phyloP scores from a whole-genome alignment of 2,329 filamentous ascomycete species.

The Clonostachys byssicola region DNA sequence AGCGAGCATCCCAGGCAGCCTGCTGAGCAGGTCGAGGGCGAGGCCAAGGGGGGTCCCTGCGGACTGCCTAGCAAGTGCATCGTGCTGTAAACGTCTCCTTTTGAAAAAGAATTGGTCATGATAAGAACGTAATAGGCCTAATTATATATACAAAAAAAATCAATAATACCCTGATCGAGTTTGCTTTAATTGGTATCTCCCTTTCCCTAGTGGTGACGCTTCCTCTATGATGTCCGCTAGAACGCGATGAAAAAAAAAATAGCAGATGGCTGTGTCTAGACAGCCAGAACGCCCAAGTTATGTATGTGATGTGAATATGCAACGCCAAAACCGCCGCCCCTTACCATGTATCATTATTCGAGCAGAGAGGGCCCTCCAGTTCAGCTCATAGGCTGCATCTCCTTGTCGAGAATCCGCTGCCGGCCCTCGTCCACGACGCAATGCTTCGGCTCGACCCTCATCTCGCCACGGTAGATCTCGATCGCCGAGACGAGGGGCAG shows the following conservation, averaged over 20 bases:
- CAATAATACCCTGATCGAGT: background rate
- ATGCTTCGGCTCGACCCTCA: conserved; percentile 30
- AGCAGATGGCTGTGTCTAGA: too few relatives aligned
- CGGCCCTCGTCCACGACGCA: conserved; percentile 23
- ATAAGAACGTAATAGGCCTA: conserved; percentile 5
- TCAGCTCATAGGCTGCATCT: background rate
- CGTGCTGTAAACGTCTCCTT: conserved; percentile 42
- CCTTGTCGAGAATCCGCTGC: background rate
- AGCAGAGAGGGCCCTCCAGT: too few relatives aligned
- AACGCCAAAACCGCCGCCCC: too few relatives aligned
- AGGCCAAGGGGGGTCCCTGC: conserved; percentile 65
- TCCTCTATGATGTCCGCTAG: too few relatives aligned
- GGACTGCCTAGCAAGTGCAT: conserved; percentile 72
- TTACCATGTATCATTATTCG: too few relatives aligned
- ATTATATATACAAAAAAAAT: background rate
- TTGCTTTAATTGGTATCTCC: background rate
- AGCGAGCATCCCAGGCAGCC: background rate
- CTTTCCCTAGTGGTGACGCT: too few relatives aligned
- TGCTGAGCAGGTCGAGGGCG: conserved; percentile 29
- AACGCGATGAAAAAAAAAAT: too few relatives aligned
- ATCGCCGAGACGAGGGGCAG: conserved; percentile 55
- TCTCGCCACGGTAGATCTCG: conserved; percentile 52
- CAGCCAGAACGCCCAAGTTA: too few relatives aligned
- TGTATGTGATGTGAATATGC: too few relatives aligned
- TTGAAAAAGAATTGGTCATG: conserved; percentile 10